A percentile compares a stretch with the other conserved stretches of the same genome.
Evolutionary conservation across 257 asterid genomes (phyloP).

Genomic region (Salvia rosmarinus): DNA sequence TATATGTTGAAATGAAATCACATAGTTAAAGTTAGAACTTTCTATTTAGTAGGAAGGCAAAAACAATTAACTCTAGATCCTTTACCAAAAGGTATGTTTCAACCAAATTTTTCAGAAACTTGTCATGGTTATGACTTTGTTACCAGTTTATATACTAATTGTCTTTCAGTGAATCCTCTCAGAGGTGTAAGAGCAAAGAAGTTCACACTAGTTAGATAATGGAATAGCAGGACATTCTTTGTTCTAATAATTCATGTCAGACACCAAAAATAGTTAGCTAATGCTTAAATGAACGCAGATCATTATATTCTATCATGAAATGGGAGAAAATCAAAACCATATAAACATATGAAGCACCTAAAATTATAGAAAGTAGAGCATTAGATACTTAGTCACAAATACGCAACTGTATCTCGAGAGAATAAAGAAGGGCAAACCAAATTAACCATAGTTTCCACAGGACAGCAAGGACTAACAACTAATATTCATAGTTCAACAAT

Average conservation of each 20-base stretch:
- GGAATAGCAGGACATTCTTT: background rate
- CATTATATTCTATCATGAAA: background rate
- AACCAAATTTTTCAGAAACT: background rate
- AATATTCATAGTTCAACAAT: slow-evolving; percentile 1
- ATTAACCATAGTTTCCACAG: background rate
- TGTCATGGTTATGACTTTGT: background rate
- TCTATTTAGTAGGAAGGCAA: background rate
- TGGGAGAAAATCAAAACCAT: background rate
- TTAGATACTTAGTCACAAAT: background rate
- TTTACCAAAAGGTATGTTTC: background rate
- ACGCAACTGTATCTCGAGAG: slow-evolving; percentile 3
- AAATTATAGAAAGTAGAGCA: no score
- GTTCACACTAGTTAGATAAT: background rate
- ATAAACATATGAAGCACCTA: background rate
- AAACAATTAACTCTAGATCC: background rate
- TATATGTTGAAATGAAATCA: background rate
- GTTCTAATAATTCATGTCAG: background rate
- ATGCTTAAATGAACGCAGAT: background rate
- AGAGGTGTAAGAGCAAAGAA: background rate
- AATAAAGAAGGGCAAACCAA: background rate
- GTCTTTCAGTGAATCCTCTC: background rate
- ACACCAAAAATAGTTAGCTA: background rate
- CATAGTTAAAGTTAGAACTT: background rate
- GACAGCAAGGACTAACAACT: background rate
- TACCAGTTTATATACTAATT: no score